A percentile compares a stretch with the other conserved stretches of the same genome.
Evolutionary conservation across 495 filamentous ascomycete genomes (phyloP).

Genomic region (Endocarpon pusillum): DNA sequence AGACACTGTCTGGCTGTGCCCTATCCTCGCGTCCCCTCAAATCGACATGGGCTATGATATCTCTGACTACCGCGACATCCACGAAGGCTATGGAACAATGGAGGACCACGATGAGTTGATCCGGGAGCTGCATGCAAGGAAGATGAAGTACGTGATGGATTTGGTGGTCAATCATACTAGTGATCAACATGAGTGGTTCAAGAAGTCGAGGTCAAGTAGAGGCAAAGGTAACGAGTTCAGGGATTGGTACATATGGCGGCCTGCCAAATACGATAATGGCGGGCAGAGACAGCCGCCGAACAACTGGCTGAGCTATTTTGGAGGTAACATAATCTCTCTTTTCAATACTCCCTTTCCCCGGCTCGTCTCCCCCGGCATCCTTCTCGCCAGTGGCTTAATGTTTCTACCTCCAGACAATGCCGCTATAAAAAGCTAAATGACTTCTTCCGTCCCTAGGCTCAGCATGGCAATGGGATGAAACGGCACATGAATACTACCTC

Average conservation of each 20-base stretch:
- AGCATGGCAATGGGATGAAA: constrained; percentile 50
- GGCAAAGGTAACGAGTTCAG: constrained; percentile 33
- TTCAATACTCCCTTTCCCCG: background rate
- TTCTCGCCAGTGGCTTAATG: background rate
- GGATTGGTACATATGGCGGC: constrained; percentile 62
- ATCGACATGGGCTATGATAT: constrained; percentile 42
- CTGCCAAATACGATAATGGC: constrained; percentile 34
- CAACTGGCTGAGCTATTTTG: constrained; percentile 48
- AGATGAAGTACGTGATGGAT: constrained; percentile 37
- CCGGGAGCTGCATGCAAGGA: constrained; percentile 27
- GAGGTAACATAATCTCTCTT: constrained; percentile 17
- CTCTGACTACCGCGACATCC: constrained; percentile 43
- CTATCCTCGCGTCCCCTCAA: constrained; percentile 37
- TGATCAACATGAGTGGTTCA: constrained; percentile 40
- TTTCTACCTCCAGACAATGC: background rate
- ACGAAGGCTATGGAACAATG: constrained; percentile 36
- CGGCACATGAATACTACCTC: constrained; percentile 51
- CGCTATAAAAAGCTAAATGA: too few species aligned
- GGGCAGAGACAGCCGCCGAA: constrained; percentile 50
- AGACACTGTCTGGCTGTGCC: constrained; percentile 24
- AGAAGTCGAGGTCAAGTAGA: constrained; percentile 29
- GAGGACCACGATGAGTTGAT: constrained; percentile 37
- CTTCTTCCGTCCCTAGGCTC: constrained; percentile 28
- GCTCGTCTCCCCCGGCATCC: background rate
- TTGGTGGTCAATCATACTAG: constrained; percentile 44